A percentile compares a stretch with the other conserved stretches of the same genome.
phyloP scores from a whole-genome alignment of 1,139 yeast species.

The Candida anutae region DNA sequence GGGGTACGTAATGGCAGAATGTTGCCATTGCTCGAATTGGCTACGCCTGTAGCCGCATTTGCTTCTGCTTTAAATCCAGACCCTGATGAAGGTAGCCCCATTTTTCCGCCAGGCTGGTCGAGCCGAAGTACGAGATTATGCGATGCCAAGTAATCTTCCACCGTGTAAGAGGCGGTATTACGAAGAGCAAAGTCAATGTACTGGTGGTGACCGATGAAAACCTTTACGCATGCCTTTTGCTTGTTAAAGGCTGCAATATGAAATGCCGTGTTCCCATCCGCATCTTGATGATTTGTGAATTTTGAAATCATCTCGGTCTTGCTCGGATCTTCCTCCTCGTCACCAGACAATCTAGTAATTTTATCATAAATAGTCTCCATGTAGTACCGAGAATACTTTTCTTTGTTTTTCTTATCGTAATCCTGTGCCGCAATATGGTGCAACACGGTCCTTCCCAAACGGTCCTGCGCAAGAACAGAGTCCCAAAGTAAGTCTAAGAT shows the following conservation, averaged over 20 bases:
- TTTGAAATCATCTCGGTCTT: conserved; percentile 41
- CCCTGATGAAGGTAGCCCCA: conserved; percentile 1
- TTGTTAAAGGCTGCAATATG: conserved; percentile 75
- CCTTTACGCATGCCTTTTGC: conserved; percentile 68
- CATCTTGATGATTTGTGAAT: conserved; percentile 71
- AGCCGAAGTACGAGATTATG: conserved; percentile 23
- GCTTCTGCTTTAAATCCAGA: conserved; percentile 1
- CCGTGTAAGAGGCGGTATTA: conserved; percentile 65
- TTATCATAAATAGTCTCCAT: conserved; percentile 65
- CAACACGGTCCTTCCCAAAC: conserved; percentile 62
- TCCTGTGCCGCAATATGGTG: conserved; percentile 65
- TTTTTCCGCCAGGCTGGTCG: conserved; percentile 8
- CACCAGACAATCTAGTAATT: conserved; percentile 21
- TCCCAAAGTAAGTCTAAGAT: conserved; percentile 63
- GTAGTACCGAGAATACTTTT: conserved; percentile 74
- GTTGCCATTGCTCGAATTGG: background rate
- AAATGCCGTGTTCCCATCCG: conserved; percentile 80
- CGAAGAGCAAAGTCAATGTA: conserved; percentile 51
- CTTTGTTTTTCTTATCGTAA: conserved; percentile 39
- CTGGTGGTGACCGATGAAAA: conserved; percentile 66
- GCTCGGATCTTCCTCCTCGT: conserved; percentile 7
- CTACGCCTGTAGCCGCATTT: background rate
- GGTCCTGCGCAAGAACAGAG: conserved; percentile 65
- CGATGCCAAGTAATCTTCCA: conserved; percentile 59
- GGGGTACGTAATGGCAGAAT: background rate